Conservation (phyloP, 2,329 filamentous ascomycete species). For the Phialophora verrucosa region DNA sequence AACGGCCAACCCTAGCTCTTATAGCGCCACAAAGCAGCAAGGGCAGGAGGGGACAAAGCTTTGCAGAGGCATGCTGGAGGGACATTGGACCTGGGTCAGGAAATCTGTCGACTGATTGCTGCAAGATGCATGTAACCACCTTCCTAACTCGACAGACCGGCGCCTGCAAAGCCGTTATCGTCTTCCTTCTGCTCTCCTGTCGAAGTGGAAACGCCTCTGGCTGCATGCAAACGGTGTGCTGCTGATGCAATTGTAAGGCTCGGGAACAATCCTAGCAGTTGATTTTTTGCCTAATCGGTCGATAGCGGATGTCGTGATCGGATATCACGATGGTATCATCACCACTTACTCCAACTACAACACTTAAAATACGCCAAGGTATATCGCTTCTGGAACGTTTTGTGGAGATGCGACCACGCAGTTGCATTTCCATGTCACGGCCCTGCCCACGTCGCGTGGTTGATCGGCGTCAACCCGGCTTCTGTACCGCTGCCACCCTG, state of each 20-base stretch:
- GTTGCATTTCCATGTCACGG: background rate
- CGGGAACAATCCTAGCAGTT: constrained; percentile 4
- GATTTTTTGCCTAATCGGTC: constrained; percentile 23
- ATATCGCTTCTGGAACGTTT: background rate
- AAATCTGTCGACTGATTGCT: background rate
- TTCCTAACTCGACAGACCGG: background rate
- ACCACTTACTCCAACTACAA: constrained; percentile 3
- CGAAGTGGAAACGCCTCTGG: background rate
- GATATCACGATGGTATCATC: constrained; percentile 25
- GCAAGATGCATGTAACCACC: background rate
- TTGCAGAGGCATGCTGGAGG: background rate
- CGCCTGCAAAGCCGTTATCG: background rate
- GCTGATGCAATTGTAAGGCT: constrained; percentile 11
- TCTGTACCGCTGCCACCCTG: background rate
- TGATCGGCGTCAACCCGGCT: constrained; percentile 1
- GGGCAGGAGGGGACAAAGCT: background rate
- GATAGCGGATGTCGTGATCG: constrained; percentile 34
- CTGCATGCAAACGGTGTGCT: background rate
- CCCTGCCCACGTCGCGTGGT: constrained; percentile 3
- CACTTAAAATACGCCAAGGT: background rate
- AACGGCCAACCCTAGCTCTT: background rate
- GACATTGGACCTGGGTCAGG: background rate
- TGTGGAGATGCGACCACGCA: constrained; percentile 10
- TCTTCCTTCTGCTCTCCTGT: background rate
- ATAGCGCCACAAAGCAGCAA: background rate